Base-by-base conservation (phyloP, 352 stramenopile species). In the Phytophthora europaea region DNA sequence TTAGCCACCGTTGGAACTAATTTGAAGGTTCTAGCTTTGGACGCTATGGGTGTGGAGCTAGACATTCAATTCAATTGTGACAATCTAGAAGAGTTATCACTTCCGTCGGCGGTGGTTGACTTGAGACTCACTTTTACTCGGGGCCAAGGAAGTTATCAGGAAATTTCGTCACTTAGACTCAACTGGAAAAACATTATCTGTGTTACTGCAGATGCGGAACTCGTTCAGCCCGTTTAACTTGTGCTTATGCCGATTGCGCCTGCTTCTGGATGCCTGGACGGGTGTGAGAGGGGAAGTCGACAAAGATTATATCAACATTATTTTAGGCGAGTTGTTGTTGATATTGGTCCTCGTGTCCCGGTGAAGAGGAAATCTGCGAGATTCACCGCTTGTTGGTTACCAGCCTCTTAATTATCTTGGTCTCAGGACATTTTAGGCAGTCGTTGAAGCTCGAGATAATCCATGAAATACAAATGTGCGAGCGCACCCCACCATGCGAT, bases 61-160 rank as follows among this genome's bases (percentile, higher is more conserved):
- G 20, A 51, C 18, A 22, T 60, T 4, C 23, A 55, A 51, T 7
- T 47, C n/a, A 4, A 73, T 64, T 45, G 7, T 69, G 22, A 18
- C 3, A 72, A 55, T 8, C 34, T 73, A n/a, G 22, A 65, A 31
- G 50, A 73, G 20, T 50, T 73, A 34, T 62, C 58, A 1, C 16
- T 73, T 13, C 31, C 40, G 18, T 65, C 57, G 12, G 13, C 20
- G 5, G 53, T 58, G n/a, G 16, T 50, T 16, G 65, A 61, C 26
- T 26, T 61, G 6, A 57, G 34, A 48, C 40, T 63, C 23, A 18
- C 58, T 16, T 62, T 68, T 12, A 43, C 23, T 3, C 20, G 33
- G 9, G 52, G 34, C 18, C 50, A 61, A 20, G 23, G 23, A 28
- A 40, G 22, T 1, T 16, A 36, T 13, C 26, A 56, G 16, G 6